A percentile compares a stretch with the other conserved stretches of the same genome.
Conservation (phyloP, 2,329 filamentous ascomycete species). For the Fusarium incarnatum region DNA sequence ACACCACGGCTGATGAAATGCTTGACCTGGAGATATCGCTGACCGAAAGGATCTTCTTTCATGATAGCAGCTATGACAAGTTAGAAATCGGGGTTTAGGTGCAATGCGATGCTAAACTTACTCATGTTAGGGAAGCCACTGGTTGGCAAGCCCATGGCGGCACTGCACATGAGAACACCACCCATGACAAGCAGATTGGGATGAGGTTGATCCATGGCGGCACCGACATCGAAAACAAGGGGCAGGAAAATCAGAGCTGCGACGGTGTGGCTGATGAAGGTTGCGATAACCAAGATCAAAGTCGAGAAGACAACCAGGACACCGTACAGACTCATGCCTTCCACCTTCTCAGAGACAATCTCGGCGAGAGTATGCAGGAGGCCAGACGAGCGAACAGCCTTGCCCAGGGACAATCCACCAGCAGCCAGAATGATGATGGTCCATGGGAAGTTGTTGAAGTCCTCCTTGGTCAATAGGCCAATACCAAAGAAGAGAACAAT, state of each 20-base stretch:
- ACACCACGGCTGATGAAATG: conserved; percentile 97
- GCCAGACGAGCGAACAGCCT: conserved; percentile 93
- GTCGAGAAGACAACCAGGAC: conserved; percentile 86
- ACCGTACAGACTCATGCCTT: conserved; percentile 84
- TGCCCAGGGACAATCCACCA: conserved; percentile 90
- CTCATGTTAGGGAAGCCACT: conserved; percentile 99
- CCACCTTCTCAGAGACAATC: conserved; percentile 78
- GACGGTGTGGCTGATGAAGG: conserved; percentile 97
- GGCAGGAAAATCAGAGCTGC: conserved; percentile 95
- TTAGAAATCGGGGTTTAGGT: conserved; percentile 35
- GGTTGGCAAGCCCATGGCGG: conserved; percentile 95
- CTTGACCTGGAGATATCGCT: conserved; percentile 89
- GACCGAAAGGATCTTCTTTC: conserved; percentile 96
- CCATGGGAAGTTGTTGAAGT: conserved; percentile 99
- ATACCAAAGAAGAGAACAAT: conserved; percentile 97
- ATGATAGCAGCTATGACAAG: conserved; percentile 84
- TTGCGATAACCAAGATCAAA: conserved; percentile 91
- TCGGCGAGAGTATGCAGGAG: conserved; percentile 88
- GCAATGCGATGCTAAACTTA: conserved; percentile 64
- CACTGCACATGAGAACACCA: conserved; percentile 93
- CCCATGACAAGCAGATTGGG: conserved; percentile 97
- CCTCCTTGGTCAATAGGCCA: conserved; percentile 95
- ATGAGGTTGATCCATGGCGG: conserved; percentile 86
- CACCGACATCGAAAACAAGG: conserved; percentile 86
- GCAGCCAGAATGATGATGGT: conserved; percentile 99